Conservation (phyloP, 1,284 basidiomycete genomes). For the Sphagnurus paluster region DNA sequence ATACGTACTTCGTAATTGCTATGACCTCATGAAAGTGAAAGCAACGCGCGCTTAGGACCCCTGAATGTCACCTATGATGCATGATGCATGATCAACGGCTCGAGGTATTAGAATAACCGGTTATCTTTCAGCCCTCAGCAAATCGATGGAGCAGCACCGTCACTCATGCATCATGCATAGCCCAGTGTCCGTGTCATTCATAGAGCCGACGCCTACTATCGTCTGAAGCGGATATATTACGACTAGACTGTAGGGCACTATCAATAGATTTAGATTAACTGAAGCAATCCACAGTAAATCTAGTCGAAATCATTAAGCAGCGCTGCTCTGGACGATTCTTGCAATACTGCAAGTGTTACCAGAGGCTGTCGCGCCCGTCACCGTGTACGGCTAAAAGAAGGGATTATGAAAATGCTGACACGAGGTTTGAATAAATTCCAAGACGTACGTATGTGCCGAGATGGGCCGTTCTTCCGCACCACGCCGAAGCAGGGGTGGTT, state of each 20-base stretch:
- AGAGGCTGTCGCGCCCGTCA: conserved; percentile 22
- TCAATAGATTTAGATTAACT: not conserved
- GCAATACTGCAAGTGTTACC: conserved; percentile 27
- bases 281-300: not conserved
- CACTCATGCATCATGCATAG: too few relatives aligned
- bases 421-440: not conserved
- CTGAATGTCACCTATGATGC: too few relatives aligned
- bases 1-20: too few relatives aligned
- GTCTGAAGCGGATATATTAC: too few relatives aligned
- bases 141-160: too few relatives aligned
- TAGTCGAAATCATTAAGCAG: conserved; percentile 4
- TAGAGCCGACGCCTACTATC: too few relatives aligned
- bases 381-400: conserved; percentile 23
- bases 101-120: too few relatives aligned
- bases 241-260: not conserved
- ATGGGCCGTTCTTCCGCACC: conserved; percentile 24
- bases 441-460: conserved; percentile 26
- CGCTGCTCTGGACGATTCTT: conserved; percentile 25
- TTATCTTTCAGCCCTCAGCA: too few relatives aligned
- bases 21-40: too few relatives aligned
- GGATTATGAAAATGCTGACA: not conserved
- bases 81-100: too few relatives aligned
- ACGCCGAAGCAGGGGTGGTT: conserved; percentile 26
- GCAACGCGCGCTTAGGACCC: too few relatives aligned
- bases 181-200: too few relatives aligned